Conservation (phyloP, 306 rosid species). For the Benincasa hispida region DNA sequence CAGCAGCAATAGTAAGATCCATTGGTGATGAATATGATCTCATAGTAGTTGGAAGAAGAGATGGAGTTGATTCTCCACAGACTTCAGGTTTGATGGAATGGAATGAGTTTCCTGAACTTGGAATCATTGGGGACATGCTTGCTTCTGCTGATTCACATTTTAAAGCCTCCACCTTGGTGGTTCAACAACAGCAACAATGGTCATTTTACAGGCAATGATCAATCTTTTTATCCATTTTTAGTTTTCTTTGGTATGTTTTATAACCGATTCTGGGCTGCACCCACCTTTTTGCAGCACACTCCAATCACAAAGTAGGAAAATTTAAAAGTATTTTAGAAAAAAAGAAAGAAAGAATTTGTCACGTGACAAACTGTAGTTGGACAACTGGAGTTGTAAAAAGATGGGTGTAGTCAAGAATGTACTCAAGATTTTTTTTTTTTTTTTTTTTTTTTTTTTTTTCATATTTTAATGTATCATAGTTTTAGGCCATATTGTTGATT, state of each 20-base stretch:
- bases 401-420: no score
- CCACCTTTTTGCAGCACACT: no score
- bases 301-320: no score
- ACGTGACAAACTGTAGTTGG: no score
- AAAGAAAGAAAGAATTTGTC: no score
- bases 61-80: constrained; percentile 13
- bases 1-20: constrained; percentile 13
- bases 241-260: neutral
- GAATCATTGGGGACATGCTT: constrained; percentile 53
- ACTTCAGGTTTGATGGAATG: constrained; percentile 40
- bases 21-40: constrained; percentile 29
- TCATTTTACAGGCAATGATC: neutral
- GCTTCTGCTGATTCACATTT: constrained; percentile 31
- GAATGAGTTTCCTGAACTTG: constrained; percentile 60
- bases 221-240: neutral
- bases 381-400: no score
- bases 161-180: constrained; percentile 39
- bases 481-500: neutral
- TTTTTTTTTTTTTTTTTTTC: no score
- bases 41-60: constrained; percentile 47
- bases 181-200: constrained; percentile 36
- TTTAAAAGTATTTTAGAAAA: no score
- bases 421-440: no score
- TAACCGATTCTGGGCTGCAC: no score
- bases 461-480: no score